Evolutionary conservation across 305 asterid genomes (phyloP).

Genomic region (Fraxinus xanthoxyloides): DNA sequence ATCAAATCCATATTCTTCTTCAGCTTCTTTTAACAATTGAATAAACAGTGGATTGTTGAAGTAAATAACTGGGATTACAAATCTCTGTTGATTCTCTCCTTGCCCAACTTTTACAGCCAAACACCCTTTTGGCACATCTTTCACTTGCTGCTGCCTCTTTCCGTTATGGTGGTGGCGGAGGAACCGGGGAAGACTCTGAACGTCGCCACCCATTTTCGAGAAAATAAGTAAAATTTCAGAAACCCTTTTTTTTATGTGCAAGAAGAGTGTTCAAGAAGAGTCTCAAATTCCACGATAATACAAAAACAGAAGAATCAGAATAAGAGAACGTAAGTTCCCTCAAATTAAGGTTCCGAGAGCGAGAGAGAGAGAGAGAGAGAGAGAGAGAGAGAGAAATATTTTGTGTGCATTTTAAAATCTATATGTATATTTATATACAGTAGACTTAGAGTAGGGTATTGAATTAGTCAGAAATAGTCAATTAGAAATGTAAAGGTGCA

Average conservation of each 20-base stretch:
- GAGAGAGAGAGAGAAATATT: not conserved
- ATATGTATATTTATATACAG: not conserved
- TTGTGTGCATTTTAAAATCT: not conserved
- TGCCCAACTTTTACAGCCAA: constrained; percentile 28
- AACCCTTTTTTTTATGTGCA: not conserved
- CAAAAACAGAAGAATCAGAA: not conserved
- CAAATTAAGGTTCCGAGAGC: not conserved
- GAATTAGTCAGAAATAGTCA: not conserved
- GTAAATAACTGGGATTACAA: constrained; percentile 26
- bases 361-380: not conserved
- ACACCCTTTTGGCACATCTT: constrained; percentile 32
- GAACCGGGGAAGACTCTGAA: constrained; percentile 1
- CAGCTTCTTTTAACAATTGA: constrained; percentile 33
- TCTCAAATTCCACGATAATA: not conserved
- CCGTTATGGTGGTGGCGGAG: constrained; percentile 13
- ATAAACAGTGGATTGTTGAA: constrained; percentile 31
- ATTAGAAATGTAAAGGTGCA: not conserved
- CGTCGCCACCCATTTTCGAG: constrained; percentile 16
- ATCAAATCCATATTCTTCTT: constrained; percentile 36
- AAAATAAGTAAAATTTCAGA: not conserved
- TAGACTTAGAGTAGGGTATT: not conserved
- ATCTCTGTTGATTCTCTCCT: constrained; percentile 23
- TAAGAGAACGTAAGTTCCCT: not conserved
- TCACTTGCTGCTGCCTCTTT: constrained; percentile 10
- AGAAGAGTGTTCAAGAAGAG: not conserved